These are phyloP conservation scores for Powellomyces hirtus DNA, from an alignment of 192 early-diverging fungal species.

Conservation along the genomic window DNA sequence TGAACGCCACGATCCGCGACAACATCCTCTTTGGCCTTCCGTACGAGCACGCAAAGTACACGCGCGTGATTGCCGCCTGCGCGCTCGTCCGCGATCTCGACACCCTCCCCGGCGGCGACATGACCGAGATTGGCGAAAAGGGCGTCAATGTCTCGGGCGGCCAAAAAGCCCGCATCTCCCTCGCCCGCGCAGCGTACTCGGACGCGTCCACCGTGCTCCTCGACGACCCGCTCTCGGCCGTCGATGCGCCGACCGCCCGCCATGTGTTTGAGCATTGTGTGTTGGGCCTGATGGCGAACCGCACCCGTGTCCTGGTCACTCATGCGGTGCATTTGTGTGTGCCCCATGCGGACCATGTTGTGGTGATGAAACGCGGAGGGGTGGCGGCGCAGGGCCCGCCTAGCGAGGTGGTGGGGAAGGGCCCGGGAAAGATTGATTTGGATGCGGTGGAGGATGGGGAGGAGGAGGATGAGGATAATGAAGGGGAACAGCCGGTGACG, in stretches of 20 bases:
- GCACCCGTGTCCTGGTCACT: conserved; percentile 89
- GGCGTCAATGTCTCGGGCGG: conserved; percentile 51
- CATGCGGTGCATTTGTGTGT: conserved; percentile 57
- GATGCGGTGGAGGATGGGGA: conserved; percentile 22
- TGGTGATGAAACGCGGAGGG: conserved; percentile 41
- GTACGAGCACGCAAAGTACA: conserved; percentile 74
- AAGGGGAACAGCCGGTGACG: no score
- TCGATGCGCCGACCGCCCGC: conserved; percentile 91
- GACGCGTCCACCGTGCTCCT: conserved; percentile 68
- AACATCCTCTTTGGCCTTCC: conserved; percentile 82
- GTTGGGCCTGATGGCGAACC: conserved; percentile 65
- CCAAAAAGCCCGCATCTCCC: conserved; percentile 47
- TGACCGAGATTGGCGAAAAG: conserved; percentile 79
- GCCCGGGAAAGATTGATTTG: conserved; percentile 22
- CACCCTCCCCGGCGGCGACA: conserved; percentile 80
- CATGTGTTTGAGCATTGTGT: conserved; percentile 80
- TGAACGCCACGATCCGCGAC: conserved; percentile 57
- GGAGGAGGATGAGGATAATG: not conserved
- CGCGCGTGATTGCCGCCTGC: conserved; percentile 76
- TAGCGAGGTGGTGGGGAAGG: conserved; percentile 1
- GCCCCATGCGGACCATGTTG: conserved; percentile 40
- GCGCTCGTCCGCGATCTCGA: conserved; percentile 84
- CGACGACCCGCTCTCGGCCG: conserved; percentile 89
- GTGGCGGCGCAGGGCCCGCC: conserved; percentile 14
- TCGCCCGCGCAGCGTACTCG: conserved; percentile 76